These are phyloP conservation scores for Hydrangea macrophylla DNA, from an alignment of 148 eudicot genomes.

Conservation along the genomic window DNA sequence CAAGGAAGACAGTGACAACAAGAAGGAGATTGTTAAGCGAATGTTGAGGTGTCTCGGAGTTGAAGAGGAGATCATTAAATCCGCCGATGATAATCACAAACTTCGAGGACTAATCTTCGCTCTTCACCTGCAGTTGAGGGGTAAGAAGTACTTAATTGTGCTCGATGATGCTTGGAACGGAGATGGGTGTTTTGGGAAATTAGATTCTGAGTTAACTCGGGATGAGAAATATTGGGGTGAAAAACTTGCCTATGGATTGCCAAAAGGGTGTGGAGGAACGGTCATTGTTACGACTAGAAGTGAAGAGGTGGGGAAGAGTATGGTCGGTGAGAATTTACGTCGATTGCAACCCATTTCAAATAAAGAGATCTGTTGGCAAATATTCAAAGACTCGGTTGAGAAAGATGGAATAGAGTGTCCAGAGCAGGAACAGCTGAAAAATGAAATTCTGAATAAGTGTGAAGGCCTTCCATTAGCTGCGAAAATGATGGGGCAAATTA, in stretches of 20 bases:
- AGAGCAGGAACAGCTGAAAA: slow-evolving; percentile 5
- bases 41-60: slow-evolving; percentile 29
- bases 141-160: slow-evolving; percentile 31
- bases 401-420: slow-evolving; percentile 4
- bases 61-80: slow-evolving; percentile 14
- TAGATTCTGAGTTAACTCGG: background rate
- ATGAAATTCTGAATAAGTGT: slow-evolving; percentile 4
- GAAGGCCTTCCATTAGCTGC: slow-evolving; percentile 27
- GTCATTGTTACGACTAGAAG: slow-evolving; percentile 22
- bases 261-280: slow-evolving; percentile 32
- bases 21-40: slow-evolving; percentile 25
- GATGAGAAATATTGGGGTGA: slow-evolving; percentile 8
- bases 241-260: slow-evolving; percentile 24
- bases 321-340: slow-evolving; percentile 29
- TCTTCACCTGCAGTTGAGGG: slow-evolving; percentile 20
- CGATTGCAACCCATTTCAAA: slow-evolving; percentile 12
- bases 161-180: slow-evolving; percentile 26
- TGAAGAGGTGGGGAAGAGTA: slow-evolving; percentile 2
- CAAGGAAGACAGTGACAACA: background rate
- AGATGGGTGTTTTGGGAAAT: background rate
- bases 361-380: slow-evolving; percentile 13
- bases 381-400: slow-evolving; percentile 19
- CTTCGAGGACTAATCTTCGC: slow-evolving; percentile 24
- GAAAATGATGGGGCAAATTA: slow-evolving; percentile 17
- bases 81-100: background rate